These are phyloP conservation scores for Paratinospora sagittata DNA, from an alignment of 164 flowering plant species.

Conservation along the genomic window DNA sequence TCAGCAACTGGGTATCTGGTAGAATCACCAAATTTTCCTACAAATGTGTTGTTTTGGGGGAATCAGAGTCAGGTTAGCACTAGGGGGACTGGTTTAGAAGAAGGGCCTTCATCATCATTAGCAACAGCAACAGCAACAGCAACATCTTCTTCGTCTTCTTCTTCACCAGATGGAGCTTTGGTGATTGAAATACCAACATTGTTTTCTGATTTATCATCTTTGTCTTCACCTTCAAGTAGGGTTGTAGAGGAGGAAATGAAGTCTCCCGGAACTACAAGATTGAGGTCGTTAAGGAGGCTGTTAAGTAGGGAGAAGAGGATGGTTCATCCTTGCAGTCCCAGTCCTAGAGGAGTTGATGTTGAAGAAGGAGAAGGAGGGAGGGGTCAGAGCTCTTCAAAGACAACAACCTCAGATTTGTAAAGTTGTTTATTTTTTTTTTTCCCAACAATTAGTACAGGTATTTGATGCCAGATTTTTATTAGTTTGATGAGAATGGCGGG, in stretches of 20 bases:
- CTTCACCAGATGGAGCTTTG: constrained; percentile 24
- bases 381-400: constrained; percentile 14
- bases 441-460: too few species aligned
- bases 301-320: constrained; percentile 52
- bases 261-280: constrained; percentile 37
- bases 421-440: too few species aligned
- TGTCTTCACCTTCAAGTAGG: constrained; percentile 23
- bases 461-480: too few species aligned
- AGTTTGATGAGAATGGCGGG: too few species aligned
- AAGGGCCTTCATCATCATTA: constrained; percentile 20
- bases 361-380: constrained; percentile 15
- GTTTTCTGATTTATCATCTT: constrained; percentile 17
- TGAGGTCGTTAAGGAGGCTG: constrained; percentile 60
- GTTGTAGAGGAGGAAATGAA: constrained; percentile 36
- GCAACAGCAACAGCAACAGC: too few species aligned
- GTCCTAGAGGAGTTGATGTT: constrained; percentile 22
- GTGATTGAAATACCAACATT: constrained; percentile 51
- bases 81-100: constrained; percentile 20
- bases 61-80: constrained; percentile 47
- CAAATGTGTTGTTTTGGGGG: constrained; percentile 76
- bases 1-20: too few species aligned
- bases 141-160: constrained; percentile 16
- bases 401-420: constrained; percentile 7
- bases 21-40: constrained; percentile 46
- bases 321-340: constrained; percentile 21